Conservation (phyloP, 768 basidiomycete species). For the Amanita jacksonii region DNA sequence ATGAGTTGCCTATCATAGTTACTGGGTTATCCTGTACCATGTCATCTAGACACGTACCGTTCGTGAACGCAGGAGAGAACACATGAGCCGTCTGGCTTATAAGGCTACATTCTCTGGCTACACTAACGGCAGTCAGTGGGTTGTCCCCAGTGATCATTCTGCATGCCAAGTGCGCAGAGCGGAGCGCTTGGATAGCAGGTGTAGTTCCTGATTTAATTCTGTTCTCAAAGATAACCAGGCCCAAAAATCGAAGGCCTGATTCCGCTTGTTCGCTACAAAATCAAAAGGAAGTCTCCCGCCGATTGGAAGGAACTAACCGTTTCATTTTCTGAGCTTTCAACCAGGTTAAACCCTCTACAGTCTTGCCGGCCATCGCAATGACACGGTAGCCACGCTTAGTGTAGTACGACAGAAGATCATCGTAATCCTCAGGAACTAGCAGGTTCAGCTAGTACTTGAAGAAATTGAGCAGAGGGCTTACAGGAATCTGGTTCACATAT, state of each 20-base stretch:
- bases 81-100: constrained; percentile 85
- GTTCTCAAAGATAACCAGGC: constrained; percentile 96
- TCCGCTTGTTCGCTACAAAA: constrained; percentile 83
- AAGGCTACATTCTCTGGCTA: constrained; percentile 87
- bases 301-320: constrained; percentile 39
- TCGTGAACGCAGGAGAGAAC: constrained; percentile 71
- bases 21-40: neutral
- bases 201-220: constrained; percentile 89
- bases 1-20: constrained; percentile 38
- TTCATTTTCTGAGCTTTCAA: constrained; percentile 95
- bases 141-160: constrained; percentile 99
- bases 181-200: constrained; percentile 81
- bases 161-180: constrained; percentile 85
- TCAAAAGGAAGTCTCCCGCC: neutral
- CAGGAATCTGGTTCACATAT: constrained; percentile 92
- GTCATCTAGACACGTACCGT: constrained; percentile 36
- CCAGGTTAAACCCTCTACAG: constrained; percentile 89
- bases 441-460: too few relatives aligned
- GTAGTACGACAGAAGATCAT: constrained; percentile 93
- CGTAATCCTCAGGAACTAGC: constrained; percentile 91
- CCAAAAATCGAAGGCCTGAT: constrained; percentile 80
- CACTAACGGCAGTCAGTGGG: constrained; percentile 91
- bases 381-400: constrained; percentile 95
- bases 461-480: constrained; percentile 31
- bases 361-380: constrained; percentile 97